phyloP scores from a whole-genome alignment of 148 eudicot genomes.

The Polygonum aviculare region DNA sequence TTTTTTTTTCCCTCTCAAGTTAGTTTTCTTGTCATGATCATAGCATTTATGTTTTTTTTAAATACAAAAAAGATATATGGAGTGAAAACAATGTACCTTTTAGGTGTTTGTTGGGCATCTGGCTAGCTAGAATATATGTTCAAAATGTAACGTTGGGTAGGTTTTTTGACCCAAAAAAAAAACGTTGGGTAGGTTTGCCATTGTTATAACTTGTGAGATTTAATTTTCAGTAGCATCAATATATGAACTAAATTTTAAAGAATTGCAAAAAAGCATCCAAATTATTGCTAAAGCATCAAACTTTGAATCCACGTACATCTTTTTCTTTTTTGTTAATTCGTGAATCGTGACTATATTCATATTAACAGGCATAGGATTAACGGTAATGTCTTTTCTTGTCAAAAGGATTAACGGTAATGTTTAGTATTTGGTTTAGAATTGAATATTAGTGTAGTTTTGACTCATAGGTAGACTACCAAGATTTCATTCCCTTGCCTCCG shows the following conservation, averaged over 20 bases:
- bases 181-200: neutral
- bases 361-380: neutral
- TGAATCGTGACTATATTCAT: neutral
- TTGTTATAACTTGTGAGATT: neutral
- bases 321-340: neutral
- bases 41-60: neutral
- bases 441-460: neutral
- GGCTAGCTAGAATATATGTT: neutral
- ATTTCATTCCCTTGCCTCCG: neutral
- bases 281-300: neutral
- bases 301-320: neutral
- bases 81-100: neutral
- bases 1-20: neutral
- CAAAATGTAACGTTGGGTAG: neutral
- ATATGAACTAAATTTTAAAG: neutral
- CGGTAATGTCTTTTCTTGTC: neutral
- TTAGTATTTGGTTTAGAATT: neutral
- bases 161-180: no score
- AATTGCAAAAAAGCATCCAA: neutral
- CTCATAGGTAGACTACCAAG: neutral
- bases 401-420: neutral
- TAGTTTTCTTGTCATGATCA: neutral
- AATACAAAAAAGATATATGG: neutral
- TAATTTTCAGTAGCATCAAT: neutral
- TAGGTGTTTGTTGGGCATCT: neutral